phyloP scores from a whole-genome alignment of 495 filamentous ascomycete genomes.

The Penicillium alfredii region DNA sequence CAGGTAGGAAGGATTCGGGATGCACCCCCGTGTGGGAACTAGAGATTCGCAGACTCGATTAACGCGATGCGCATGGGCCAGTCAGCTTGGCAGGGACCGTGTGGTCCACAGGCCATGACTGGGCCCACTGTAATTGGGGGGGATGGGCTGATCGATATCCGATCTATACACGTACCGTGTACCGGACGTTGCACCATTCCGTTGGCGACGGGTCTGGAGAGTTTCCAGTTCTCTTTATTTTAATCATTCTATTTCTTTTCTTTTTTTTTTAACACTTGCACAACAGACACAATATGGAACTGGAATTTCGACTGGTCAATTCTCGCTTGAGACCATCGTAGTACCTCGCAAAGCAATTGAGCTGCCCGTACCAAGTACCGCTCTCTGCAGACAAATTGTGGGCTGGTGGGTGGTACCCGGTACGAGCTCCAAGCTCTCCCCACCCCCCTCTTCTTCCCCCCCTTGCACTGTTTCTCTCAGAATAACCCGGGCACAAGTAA shows the following conservation, averaged over 20 bases:
- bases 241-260: too few relatives aligned
- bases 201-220: too few relatives aligned
- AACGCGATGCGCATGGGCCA: too few relatives aligned
- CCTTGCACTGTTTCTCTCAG: background rate
- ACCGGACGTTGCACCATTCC: background rate
- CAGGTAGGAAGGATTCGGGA: background rate
- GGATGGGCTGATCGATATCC: slow-evolving; percentile 7
- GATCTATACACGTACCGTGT: slow-evolving; percentile 12
- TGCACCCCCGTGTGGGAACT: too few relatives aligned
- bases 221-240: background rate
- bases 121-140: too few relatives aligned
- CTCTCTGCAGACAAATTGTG: background rate
- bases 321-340: background rate
- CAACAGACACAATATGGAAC: background rate
- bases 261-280: background rate
- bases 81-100: too few relatives aligned
- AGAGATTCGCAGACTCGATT: too few relatives aligned
- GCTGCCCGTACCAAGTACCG: background rate
- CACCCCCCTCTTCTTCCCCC: background rate
- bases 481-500: too few relatives aligned
- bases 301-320: slow-evolving; percentile 4
- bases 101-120: too few relatives aligned
- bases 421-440: too few relatives aligned
- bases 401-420: background rate
- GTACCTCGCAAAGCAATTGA: slow-evolving; percentile 5